Base-by-base conservation (phyloP, 2,329 filamentous ascomycete genomes). In the Ophiobolus disseminans region DNA sequence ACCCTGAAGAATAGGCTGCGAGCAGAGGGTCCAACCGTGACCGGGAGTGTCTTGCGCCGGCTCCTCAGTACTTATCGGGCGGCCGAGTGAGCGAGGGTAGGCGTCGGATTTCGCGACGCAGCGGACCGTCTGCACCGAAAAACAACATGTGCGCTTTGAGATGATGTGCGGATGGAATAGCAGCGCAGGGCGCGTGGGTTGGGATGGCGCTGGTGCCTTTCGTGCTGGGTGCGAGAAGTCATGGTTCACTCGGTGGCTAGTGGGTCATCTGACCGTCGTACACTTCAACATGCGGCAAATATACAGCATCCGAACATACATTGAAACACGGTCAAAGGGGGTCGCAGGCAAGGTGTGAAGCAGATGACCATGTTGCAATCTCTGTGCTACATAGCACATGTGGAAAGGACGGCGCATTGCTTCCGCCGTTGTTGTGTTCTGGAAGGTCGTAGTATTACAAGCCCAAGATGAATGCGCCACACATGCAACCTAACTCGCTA, bases 211-310 rank as follows among this genome's bases (percentile, higher is more conserved):
- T 55, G 58, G 28, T 60, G 55, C 49, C 58, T 58, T 57, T 60
- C 49, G 58, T 57, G 49, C 32, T 50, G 25, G 48, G 34, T 28
- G 56, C 45, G 46, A 48, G 53, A 53, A 55, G 57, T 55, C 57
- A 54, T 55, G 42, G 45, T 52, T 55, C 48, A 43, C 35, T 19
- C 34, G 50, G 50, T 57, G 56, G 53, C 52, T 60, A 55, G 52
- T 61, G 51, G 31, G 57, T 61, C 62, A 64, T 51, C 56, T 64
- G 60, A 64, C 60, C 38, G 52, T 32, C n/a, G n/a, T 48, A 44
- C 36, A 32, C 20, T 32, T 28, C 37, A 28, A 28, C 39, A 37
- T 46, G 20, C 50, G 52, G 52, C 37, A 54, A 40, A 38, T 48
- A 26, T 48, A 17, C 17, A 48, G 19, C n/a, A 36, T 34, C 36